Base-by-base conservation (phyloP, 73 alveolate genomes). In the Paramecium octaurelia region DNA sequence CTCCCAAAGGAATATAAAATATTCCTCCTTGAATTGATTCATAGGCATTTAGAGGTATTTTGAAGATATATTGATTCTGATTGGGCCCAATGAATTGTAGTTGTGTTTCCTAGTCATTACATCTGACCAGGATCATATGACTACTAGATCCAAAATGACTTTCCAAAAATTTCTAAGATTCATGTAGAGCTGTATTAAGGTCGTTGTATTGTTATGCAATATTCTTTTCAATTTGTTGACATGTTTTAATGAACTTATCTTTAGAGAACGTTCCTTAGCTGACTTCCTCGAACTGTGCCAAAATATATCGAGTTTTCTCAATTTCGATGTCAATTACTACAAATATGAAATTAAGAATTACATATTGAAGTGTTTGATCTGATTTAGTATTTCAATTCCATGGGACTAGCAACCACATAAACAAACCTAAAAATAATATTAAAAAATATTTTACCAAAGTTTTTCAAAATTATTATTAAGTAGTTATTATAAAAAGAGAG, bases 211-310 rank as follows among this genome's bases (percentile, higher is more conserved):
- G 34, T 7, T 12, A 34, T 20, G 14, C 21, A 34, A 73, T 38
- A 16, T 36, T 0, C 27, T 73, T 73, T 73, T 73, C 87, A 0
- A 73, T 73, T 29, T 34, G 8, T 34, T 73, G 18, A 35, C 87
- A 73, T 12, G 87, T 38, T 38, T 73, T 73, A 23, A 24, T 80
- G 50, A 80, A 44, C n/a, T 44, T 23, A 46, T 80, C 91, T 14
- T 80, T 80, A 21, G 70, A 35, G 59, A 75, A 75, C 38, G 60
- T 75, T 24, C 88, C 60, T 5, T 1, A 0, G 40, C 68, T 75
- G 20, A 75, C 88, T 80, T 80, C 91, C 27, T 80, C 91, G 27
- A 80, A 80, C 23, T 48, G 21, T 23, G 43, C 73, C 57, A 80
- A 46, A 46, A 80, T 48, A 24, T 42, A 80, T 46, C 75, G 6